A percentile compares a stretch with the other conserved stretches of the same genome.
Conservation (phyloP, 202 grass and related monocot species). For the Dendrocalamus latiflorus region DNA sequence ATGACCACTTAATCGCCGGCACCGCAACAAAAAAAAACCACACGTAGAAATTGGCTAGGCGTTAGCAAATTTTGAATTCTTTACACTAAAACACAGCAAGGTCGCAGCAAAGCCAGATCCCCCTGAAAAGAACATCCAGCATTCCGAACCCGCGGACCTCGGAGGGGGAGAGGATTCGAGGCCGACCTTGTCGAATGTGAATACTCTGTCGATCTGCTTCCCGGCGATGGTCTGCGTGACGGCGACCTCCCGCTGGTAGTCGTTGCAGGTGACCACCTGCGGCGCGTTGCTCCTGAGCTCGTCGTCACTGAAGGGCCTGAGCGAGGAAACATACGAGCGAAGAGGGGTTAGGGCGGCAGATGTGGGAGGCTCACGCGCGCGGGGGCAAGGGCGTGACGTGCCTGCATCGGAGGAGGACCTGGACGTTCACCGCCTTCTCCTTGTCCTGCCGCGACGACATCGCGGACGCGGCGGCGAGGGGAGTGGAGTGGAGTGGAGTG, state of each 20-base stretch:
- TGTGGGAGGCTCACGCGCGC: not conserved
- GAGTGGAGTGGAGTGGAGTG: not conserved
- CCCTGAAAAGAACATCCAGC: not conserved
- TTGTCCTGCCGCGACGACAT: conserved; percentile 94
- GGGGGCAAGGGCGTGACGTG: too few relatives aligned
- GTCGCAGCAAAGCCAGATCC: not conserved
- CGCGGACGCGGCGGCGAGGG: not conserved
- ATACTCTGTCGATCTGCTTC: too few relatives aligned
- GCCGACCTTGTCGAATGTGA: too few relatives aligned
- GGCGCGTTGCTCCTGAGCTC: too few relatives aligned
- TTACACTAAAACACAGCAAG: not conserved
- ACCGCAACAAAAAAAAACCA: too few relatives aligned
- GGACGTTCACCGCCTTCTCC: conserved; percentile 94
- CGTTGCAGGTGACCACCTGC: too few relatives aligned
- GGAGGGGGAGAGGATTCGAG: too few relatives aligned
- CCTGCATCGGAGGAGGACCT: conserved; percentile 96
- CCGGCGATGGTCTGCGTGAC: too few relatives aligned
- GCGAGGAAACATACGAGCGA: too few relatives aligned
- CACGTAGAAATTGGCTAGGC: too few relatives aligned
- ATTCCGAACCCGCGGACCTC: not conserved
- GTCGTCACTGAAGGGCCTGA: conserved; percentile 82
- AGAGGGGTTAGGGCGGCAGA: conserved; percentile 4
- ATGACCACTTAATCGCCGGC: too few relatives aligned
- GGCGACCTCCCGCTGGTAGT: too few relatives aligned
- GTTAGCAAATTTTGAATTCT: not conserved